Evolutionary conservation across 305 asterid species (phyloP).

Genomic region (Fraxinus xanthoxyloides): DNA sequence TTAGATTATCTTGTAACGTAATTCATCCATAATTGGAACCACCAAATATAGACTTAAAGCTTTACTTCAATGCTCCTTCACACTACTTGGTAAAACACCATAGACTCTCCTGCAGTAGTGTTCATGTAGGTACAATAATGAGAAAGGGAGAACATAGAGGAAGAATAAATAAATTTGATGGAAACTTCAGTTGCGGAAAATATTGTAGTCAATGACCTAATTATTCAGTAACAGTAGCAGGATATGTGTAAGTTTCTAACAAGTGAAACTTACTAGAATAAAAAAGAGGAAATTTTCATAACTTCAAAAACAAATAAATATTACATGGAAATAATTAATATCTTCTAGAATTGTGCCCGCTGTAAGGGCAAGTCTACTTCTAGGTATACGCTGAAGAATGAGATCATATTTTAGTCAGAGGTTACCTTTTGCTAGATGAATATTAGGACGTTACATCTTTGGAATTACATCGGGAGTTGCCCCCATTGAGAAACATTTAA

Average conservation of each 20-base stretch:
- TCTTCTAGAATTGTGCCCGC: not conserved
- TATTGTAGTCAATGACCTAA: not conserved
- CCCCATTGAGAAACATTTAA: not conserved
- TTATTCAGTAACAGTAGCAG: not conserved
- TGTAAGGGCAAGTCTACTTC: not conserved
- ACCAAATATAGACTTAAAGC: not conserved
- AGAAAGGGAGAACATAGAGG: not conserved
- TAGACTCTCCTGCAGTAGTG: not conserved
- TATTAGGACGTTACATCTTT: not conserved
- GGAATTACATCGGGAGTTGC: not conserved
- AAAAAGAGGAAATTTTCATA: not conserved
- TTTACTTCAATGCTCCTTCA: not conserved
- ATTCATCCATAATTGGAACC: not conserved
- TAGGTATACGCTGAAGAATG: not conserved
- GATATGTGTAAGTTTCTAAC: not conserved
- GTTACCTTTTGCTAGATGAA: not conserved
- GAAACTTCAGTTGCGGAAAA: not conserved
- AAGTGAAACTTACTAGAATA: not conserved
- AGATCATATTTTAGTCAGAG: not conserved
- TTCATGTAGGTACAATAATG: not conserved
- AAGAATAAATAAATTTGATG: not conserved
- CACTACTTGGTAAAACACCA: not conserved
- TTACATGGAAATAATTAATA: not conserved
- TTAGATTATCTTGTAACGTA: not conserved
- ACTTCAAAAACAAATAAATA: not conserved